Percentiles rank a stretch among this genome's conserved stretches.
Evolutionary conservation across 768 basidiomycete genomes (phyloP).

Genomic region (Galerina marginata): DNA sequence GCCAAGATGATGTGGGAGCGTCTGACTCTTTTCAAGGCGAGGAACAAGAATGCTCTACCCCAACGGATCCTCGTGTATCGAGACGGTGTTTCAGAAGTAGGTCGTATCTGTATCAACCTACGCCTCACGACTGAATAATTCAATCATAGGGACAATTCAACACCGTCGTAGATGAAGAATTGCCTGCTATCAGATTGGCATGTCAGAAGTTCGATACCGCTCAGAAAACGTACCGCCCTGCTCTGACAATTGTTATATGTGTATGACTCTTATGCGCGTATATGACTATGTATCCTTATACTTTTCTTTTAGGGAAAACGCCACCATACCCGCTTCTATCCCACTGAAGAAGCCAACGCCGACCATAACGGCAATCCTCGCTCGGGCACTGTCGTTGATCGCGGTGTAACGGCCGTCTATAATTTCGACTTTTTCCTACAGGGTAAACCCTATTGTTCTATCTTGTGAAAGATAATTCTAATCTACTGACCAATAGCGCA

Average conservation of each 20-base stretch:
- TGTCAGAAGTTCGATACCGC: slow-evolving; percentile 55
- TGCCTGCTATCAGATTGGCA: slow-evolving; percentile 65
- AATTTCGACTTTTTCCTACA: slow-evolving; percentile 74
- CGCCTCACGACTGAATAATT: slow-evolving; percentile 7
- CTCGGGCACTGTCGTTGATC: slow-evolving; percentile 83
- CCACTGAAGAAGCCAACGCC: slow-evolving; percentile 53
- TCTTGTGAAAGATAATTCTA: neutral
- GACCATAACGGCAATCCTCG: slow-evolving; percentile 75
- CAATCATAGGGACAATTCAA: slow-evolving; percentile 71
- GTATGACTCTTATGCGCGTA: slow-evolving; percentile 47
- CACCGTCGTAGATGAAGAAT: slow-evolving; percentile 65
- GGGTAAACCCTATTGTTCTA: slow-evolving; percentile 37
- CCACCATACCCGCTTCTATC: slow-evolving; percentile 68
- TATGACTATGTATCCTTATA: slow-evolving; percentile 20
- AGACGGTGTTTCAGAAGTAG: slow-evolving; percentile 83
- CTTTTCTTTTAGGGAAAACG: slow-evolving; percentile 45
- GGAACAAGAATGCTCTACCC: slow-evolving; percentile 57
- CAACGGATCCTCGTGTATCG: slow-evolving; percentile 75
- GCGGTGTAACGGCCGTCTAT: slow-evolving; percentile 72
- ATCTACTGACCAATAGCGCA: slow-evolving; percentile 51
- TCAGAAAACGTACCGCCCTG: slow-evolving; percentile 51
- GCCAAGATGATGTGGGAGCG: slow-evolving; percentile 71
- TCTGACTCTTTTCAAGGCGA: slow-evolving; percentile 53
- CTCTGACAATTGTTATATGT: slow-evolving; percentile 76
- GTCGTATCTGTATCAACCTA: slow-evolving; percentile 17